Base-by-base conservation (phyloP, 257 asterid genomes). In the Thymus quinquecostatus region DNA sequence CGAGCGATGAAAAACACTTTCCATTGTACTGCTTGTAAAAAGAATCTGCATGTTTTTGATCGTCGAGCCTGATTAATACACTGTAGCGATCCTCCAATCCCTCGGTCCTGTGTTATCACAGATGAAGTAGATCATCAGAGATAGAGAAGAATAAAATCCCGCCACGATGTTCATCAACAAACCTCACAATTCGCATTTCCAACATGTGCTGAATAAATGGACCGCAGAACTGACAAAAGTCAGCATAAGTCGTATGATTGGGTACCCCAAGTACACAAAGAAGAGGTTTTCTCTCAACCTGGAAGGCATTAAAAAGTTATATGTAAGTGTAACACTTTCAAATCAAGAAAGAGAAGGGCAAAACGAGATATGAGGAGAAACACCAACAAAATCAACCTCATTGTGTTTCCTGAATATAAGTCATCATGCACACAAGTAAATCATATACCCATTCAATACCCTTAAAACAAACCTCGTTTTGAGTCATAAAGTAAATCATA, bases 111-210 rank as follows among this genome's bases (percentile, higher is more conserved):
- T 61, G 77, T 60, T 40, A 67, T 56, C 65, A 74, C 38, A 76
- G 45, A 68, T 43, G 49, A 33, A 40, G 64, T 78, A 36, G 59
- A 74, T 77, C 66, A 81, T 34, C 60, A 67, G 69, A 68, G 47
- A 55, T 47, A 70, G 75, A 34, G 69, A 36, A 36, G 43, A n/a
- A 61, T 48, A 63, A 38, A 13, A 44, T 57, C 33, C 28, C 47
- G 64, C 59, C 54, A 51, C 3, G 59, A 33, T 21, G 57, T 65
- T 77, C 64, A 43, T 27, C 41, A 63, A 69, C 63, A 48, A 76
- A 94, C 99, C 99, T 89, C 82, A 95, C 96, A 61, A 88, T 82
- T 69, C 98, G 82, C 97, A 95, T 92, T 85, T 95, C 98, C 84
- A 83, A 76, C 82, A 95, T 86, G 74, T 84, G 85, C 61, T 87